Conservation (phyloP, 1,139 yeast species). For the Suhomyces chickasaworum region DNA sequence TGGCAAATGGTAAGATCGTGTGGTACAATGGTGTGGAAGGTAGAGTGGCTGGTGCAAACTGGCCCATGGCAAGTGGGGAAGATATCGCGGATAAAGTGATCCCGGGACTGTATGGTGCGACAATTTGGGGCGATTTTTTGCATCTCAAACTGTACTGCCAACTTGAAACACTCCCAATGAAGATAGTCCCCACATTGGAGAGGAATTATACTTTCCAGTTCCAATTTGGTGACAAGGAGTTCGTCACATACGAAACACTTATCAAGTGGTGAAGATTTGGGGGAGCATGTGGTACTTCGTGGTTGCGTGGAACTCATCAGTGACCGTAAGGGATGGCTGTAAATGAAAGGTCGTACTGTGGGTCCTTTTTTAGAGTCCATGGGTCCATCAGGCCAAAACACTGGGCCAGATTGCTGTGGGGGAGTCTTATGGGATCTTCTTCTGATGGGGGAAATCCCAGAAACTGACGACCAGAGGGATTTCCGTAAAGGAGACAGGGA, state of each 20-base stretch:
- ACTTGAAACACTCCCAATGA: constrained; percentile 41
- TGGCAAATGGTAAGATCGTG: constrained; percentile 4
- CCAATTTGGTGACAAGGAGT: constrained; percentile 33
- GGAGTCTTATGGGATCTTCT: constrained; percentile 2
- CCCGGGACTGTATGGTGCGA: background rate
- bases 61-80: constrained; percentile 8
- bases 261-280: constrained; percentile 9
- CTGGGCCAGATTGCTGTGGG: background rate
- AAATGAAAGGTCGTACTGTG: constrained; percentile 29
- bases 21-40: background rate
- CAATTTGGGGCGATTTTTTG: background rate
- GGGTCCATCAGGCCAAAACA: background rate
- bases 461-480: background rate
- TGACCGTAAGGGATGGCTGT: constrained; percentile 19
- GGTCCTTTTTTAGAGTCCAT: constrained; percentile 23
- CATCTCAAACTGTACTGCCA: constrained; percentile 22
- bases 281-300: background rate
- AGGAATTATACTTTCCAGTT: constrained; percentile 34
- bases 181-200: constrained; percentile 42
- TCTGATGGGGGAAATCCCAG: constrained; percentile 3
- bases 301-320: background rate
- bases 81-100: background rate
- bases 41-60: background rate
- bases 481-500: background rate
- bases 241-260: constrained; percentile 44